A percentile compares a stretch with the other conserved stretches of the same genome.
These are phyloP conservation scores for Lodderomyces metapsilosis DNA, from an alignment of 1,139 yeast genomes.

Conservation along the genomic window DNA sequence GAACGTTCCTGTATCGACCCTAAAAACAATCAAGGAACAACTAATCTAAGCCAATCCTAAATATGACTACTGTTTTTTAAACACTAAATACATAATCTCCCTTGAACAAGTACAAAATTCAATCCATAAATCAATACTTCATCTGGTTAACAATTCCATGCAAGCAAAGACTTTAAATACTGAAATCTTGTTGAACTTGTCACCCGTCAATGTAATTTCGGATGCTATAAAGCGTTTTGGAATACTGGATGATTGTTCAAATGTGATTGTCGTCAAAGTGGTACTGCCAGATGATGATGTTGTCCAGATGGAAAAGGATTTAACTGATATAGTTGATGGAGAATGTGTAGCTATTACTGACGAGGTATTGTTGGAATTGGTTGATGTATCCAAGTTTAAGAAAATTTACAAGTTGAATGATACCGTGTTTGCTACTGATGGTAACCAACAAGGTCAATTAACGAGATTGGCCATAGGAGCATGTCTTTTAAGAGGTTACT, in stretches of 20 bases:
- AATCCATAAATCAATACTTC: conserved; percentile 35
- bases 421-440: conserved; percentile 19
- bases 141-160: conserved; percentile 25
- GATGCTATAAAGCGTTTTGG: conserved; percentile 47
- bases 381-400: conserved; percentile 32
- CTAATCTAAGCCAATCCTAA: conserved; percentile 30
- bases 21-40: conserved; percentile 27
- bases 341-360: conserved; percentile 22
- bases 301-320: conserved; percentile 8
- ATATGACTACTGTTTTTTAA: conserved; percentile 42
- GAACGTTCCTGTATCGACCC: conserved; percentile 18
- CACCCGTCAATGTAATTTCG: conserved; percentile 44
- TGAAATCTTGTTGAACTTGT: conserved; percentile 41
- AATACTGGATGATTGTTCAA: conserved; percentile 28
- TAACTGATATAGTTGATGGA: conserved; percentile 14
- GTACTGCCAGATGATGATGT: conserved; percentile 11
- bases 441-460: conserved; percentile 22
- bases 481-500: conserved; percentile 38
- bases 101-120: conserved; percentile 35
- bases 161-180: conserved; percentile 43
- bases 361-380: conserved; percentile 19
- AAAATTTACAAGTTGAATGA: conserved; percentile 42
- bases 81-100: conserved; percentile 37
- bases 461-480: conserved; percentile 41
- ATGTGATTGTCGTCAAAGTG: conserved; percentile 34